A percentile compares a stretch with the other conserved stretches of the same genome.
Conservation (phyloP, 2,329 filamentous ascomycete genomes). For the Magnaporthiopsis poae region DNA sequence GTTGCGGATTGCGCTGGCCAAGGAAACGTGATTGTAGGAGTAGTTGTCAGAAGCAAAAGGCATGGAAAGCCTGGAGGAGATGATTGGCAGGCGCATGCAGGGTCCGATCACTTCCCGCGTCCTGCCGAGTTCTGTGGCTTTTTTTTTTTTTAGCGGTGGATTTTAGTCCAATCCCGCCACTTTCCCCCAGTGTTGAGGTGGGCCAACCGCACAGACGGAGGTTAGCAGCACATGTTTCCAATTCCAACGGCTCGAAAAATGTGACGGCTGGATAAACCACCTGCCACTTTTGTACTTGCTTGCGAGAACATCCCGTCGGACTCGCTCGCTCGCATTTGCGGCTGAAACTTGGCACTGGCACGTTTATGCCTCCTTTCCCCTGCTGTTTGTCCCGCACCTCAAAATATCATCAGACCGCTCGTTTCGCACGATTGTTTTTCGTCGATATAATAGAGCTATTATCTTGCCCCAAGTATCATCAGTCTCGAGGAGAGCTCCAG, state of each 20-base stretch:
- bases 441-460: not conserved
- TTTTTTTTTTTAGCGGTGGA: not conserved
- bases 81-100: not conserved
- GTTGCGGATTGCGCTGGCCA: slow-evolving; percentile 17
- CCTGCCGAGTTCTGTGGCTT: not conserved
- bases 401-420: not conserved
- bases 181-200: not conserved
- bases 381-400: not conserved
- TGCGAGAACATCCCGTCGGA: no score
- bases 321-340: no score
- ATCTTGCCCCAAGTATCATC: not conserved
- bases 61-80: no score
- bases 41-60: not conserved
- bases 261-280: no score
- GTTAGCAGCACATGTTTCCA: no score
- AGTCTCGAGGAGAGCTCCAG: no score
- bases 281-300: no score
- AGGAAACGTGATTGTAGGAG: not conserved
- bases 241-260: no score
- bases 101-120: no score
- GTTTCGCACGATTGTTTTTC: not conserved
- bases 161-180: not conserved
- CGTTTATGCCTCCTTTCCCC: no score
- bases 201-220: no score
- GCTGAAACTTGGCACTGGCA: no score